phyloP scores from a whole-genome alignment of 1,139 yeast genomes.

The Yamadazyma sp. region DNA sequence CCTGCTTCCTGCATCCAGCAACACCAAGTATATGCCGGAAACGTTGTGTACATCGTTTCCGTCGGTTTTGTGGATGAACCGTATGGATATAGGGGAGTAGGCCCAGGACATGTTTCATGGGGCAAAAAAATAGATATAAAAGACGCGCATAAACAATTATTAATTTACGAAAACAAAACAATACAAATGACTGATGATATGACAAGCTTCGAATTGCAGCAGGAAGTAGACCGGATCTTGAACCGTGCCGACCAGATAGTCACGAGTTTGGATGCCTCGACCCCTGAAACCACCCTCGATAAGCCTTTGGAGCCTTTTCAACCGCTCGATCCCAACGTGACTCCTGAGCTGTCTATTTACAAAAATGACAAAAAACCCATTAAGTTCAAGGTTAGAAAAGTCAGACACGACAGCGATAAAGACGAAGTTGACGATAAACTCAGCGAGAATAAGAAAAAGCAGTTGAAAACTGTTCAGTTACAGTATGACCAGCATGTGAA shows the following conservation, averaged over 20 bases:
- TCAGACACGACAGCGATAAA: conserved; percentile 31
- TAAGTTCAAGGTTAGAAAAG: conserved; percentile 45
- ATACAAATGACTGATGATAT: conserved; percentile 10
- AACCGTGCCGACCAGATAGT: conserved; percentile 5
- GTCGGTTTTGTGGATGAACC: conserved; percentile 17
- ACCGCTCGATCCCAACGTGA: not conserved
- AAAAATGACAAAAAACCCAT: conserved; percentile 26
- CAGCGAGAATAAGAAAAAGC: conserved; percentile 11
- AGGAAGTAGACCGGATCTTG: conserved; percentile 12
- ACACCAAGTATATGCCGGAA: conserved; percentile 28
- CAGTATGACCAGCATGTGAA: conserved; percentile 37
- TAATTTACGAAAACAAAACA: not conserved
- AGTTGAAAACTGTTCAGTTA: conserved; percentile 27
- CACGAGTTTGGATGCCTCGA: not conserved
- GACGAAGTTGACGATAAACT: conserved; percentile 4
- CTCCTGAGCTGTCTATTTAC: not conserved
- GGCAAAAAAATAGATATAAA: not conserved
- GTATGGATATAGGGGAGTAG: conserved; percentile 27
- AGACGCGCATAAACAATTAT: conserved; percentile 1
- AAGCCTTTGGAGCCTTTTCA: not conserved
- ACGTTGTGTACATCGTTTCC: conserved; percentile 20
- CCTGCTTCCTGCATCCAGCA: conserved; percentile 7
- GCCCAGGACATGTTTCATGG: conserved; percentile 19
- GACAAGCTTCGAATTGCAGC: conserved; percentile 13
- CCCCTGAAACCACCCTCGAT: not conserved